Percentiles rank a stretch among this genome's conserved stretches.
Evolutionary conservation across 208 protist species (phyloP).

Genomic region (Porcisia deanei): DNA sequence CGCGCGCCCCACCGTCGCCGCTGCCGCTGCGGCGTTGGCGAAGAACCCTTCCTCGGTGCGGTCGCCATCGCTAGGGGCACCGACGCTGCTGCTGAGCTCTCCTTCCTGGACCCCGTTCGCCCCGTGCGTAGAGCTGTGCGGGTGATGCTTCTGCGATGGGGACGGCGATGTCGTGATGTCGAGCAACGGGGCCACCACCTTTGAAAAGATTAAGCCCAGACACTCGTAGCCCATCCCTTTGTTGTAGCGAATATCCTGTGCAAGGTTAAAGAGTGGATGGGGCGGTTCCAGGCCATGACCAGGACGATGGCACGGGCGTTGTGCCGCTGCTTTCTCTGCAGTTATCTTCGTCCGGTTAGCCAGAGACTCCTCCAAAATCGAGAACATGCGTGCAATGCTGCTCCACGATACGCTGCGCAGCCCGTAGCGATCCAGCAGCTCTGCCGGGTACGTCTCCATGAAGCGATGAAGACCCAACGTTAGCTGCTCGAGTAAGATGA

Average conservation of each 20-base stretch:
- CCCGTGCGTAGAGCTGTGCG: not conserved
- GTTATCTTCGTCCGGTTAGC: not conserved
- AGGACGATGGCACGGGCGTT: constrained; percentile 23
- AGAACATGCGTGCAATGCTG: constrained; percentile 65
- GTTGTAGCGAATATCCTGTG: constrained; percentile 82
- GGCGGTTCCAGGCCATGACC: constrained; percentile 34
- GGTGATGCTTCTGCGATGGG: not conserved
- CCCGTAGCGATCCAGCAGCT: constrained; percentile 46
- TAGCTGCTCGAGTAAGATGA: constrained; percentile 88
- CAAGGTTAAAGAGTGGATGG: constrained; percentile 3
- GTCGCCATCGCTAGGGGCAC: constrained; percentile 3
- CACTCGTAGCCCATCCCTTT: constrained; percentile 86
- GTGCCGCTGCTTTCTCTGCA: not conserved
- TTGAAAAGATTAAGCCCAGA: constrained; percentile 83
- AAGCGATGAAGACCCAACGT: constrained; percentile 66
- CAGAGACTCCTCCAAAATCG: constrained; percentile 54
- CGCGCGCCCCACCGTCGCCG: constrained; percentile 27
- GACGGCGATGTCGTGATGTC: constrained; percentile 11
- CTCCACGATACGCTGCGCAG: constrained; percentile 69
- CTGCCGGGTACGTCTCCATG: constrained; percentile 39
- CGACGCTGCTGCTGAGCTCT: not conserved
- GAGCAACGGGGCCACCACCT: constrained; percentile 76
- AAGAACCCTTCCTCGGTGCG: constrained; percentile 23
- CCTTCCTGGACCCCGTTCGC: not conserved
- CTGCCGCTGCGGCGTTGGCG: constrained; percentile 15